Evolutionary conservation across 2,329 filamentous ascomycete species (phyloP).

Genomic region (Epichloe scottii): DNA sequence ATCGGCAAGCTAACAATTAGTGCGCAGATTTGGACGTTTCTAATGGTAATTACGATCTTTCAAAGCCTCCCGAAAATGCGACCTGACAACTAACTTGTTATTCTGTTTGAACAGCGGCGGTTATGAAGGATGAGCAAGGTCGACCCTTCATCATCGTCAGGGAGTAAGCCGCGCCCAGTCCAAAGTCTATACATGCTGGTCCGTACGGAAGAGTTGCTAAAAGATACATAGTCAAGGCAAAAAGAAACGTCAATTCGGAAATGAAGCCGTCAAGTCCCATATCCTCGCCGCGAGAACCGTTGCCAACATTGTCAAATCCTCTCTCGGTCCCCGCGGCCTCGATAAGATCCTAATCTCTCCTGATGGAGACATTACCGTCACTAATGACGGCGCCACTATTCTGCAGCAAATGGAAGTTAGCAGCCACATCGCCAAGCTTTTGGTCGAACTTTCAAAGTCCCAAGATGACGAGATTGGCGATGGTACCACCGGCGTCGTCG

Average conservation of each 20-base stretch:
- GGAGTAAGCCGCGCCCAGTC: constrained; percentile 53
- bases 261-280: constrained; percentile 95
- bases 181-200: not conserved
- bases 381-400: constrained; percentile 97
- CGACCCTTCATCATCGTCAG: constrained; percentile 95
- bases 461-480: constrained; percentile 99
- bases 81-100: constrained; percentile 9
- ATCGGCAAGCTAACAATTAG: constrained; percentile 22
- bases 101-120: constrained; percentile 34
- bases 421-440: constrained; percentile 93
- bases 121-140: constrained; percentile 96
- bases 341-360: constrained; percentile 99
- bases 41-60: constrained; percentile 43
- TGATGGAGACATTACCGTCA: constrained; percentile 97
- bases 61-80: not conserved
- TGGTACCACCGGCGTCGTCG: constrained; percentile 94
- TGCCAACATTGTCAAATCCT: constrained; percentile 94
- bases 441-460: constrained; percentile 95
- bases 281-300: constrained; percentile 94
- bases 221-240: constrained; percentile 62
- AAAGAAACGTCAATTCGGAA: constrained; percentile 95
- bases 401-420: constrained; percentile 97
- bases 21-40: constrained; percentile 65
- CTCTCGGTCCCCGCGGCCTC: constrained; percentile 84
- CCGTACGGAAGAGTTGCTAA: constrained; percentile 8